phyloP scores from a whole-genome alignment of 129 eudicot genomes.

The Flaveria linearis region DNA sequence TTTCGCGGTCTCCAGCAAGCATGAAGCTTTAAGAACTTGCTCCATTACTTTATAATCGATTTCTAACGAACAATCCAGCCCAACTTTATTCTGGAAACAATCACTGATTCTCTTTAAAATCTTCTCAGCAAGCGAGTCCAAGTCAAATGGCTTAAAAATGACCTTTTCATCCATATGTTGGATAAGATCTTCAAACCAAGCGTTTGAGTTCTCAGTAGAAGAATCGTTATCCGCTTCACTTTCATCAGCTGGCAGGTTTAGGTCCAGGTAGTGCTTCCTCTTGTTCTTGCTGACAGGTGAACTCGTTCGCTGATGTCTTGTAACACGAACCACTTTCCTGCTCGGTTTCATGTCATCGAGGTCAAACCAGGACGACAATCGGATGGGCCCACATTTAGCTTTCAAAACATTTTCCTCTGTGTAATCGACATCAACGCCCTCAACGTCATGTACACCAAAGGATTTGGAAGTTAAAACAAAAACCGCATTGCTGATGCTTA shows the following conservation, averaged over 20 bases:
- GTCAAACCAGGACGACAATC: slow-evolving; percentile 52
- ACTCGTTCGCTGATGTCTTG: slow-evolving; percentile 19
- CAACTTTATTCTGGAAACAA: slow-evolving; percentile 45
- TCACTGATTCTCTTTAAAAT: slow-evolving; percentile 35
- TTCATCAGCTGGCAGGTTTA: slow-evolving; percentile 77
- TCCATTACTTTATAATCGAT: slow-evolving; percentile 57
- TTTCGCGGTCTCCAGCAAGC: slow-evolving; percentile 28
- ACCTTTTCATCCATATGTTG: slow-evolving; percentile 47
- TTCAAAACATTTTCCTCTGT: slow-evolving; percentile 56
- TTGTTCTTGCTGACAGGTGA: slow-evolving; percentile 48
- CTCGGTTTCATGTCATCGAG: slow-evolving; percentile 44
- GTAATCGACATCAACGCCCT: slow-evolving; percentile 25
- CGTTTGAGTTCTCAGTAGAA: slow-evolving; percentile 32
- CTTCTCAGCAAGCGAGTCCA: slow-evolving; percentile 53
- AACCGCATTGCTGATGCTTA: slow-evolving; percentile 57
- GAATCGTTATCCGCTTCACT: slow-evolving; percentile 31
- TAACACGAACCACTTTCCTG: slow-evolving; percentile 22
- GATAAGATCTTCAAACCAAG: slow-evolving; percentile 71
- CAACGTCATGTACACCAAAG: slow-evolving; percentile 19
- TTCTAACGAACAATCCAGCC: slow-evolving; percentile 56
- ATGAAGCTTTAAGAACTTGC: slow-evolving; percentile 73
- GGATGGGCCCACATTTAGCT: slow-evolving; percentile 47
- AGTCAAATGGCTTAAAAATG: slow-evolving; percentile 60
- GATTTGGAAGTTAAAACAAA: slow-evolving; percentile 52
- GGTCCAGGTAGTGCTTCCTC: slow-evolving; percentile 67